A percentile compares a stretch with the other conserved stretches of the same genome.
Conservation (phyloP, 331 rosid genomes). For the Acacia pycnantha region DNA sequence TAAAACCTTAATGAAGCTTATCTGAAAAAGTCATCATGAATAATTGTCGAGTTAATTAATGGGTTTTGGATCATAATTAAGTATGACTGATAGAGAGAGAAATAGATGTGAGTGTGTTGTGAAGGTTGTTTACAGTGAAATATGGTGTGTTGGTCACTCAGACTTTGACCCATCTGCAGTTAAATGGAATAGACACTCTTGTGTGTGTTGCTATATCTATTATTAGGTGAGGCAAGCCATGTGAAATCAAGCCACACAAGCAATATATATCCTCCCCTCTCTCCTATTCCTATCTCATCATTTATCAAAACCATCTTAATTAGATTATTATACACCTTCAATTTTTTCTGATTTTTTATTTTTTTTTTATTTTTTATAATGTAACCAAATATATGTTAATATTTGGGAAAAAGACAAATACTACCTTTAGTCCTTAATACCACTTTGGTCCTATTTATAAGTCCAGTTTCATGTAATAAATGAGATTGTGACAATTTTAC, state of each 20-base stretch:
- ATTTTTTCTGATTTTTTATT: too few species aligned
- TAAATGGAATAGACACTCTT: neutral
- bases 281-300: slow-evolving; percentile 46
- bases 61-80: neutral
- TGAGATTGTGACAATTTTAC: too few species aligned
- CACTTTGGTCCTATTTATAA: too few species aligned
- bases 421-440: too few species aligned
- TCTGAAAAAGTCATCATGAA: neutral
- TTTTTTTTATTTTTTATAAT: too few species aligned
- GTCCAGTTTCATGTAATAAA: too few species aligned
- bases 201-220: neutral
- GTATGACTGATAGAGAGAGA: neutral
- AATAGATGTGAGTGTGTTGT: neutral
- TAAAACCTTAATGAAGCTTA: neutral
- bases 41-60: neutral
- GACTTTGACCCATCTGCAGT: neutral
- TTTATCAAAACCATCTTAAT: neutral
- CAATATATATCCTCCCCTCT: slow-evolving; percentile 31
- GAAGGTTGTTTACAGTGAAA: neutral
- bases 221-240: slow-evolving; percentile 24
- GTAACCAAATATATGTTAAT: neutral
- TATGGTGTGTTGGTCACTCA: neutral
- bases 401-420: too few species aligned
- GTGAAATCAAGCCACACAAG: slow-evolving; percentile 34
- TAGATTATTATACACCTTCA: neutral